Evolutionary conservation across 2,329 filamentous ascomycete genomes (phyloP).

Genomic region (Phaeosphaeria sp.): DNA sequence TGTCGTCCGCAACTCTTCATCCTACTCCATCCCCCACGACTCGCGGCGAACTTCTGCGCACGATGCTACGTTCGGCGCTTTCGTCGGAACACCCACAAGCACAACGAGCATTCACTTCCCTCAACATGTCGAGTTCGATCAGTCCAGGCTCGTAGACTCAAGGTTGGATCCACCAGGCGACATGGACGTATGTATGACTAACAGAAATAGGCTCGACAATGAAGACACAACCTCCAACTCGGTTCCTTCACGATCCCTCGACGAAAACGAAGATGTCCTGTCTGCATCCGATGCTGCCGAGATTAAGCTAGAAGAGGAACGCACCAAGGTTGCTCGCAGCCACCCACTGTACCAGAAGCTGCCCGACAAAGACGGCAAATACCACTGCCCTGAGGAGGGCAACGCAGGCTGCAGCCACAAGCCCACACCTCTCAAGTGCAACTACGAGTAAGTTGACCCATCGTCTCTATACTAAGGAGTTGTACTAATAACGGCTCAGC

Average conservation of each 20-base stretch:
- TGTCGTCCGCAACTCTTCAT: conserved; percentile 33
- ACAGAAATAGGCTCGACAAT: conserved; percentile 29
- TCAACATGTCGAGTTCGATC: conserved; percentile 30
- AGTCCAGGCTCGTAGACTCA: conserved; percentile 22
- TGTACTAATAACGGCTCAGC: conserved; percentile 59
- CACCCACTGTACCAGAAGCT: conserved; percentile 75
- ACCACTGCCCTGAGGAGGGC: conserved; percentile 89
- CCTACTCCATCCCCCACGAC: conserved; percentile 31
- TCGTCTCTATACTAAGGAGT: not conserved
- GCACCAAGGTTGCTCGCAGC: conserved; percentile 51
- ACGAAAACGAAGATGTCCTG: conserved; percentile 38
- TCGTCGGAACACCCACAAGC: conserved; percentile 42
- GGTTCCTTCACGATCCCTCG: conserved; percentile 31
- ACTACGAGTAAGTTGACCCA: conserved; percentile 81
- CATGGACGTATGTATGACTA: not conserved
- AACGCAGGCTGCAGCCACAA: conserved; percentile 81
- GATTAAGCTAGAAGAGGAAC: conserved; percentile 46
- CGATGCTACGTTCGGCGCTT: conserved; percentile 30
- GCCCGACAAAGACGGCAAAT: conserved; percentile 76
- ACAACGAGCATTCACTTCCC: conserved; percentile 34
- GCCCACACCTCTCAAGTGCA: conserved; percentile 96
- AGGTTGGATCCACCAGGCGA: conserved; percentile 20
- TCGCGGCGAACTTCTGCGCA: conserved; percentile 33
- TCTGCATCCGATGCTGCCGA: conserved; percentile 39
- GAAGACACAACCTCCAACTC: conserved; percentile 35